These are phyloP conservation scores for Stentor coeruleus DNA, from an alignment of 73 alveolate species.

Conservation along the genomic window DNA sequence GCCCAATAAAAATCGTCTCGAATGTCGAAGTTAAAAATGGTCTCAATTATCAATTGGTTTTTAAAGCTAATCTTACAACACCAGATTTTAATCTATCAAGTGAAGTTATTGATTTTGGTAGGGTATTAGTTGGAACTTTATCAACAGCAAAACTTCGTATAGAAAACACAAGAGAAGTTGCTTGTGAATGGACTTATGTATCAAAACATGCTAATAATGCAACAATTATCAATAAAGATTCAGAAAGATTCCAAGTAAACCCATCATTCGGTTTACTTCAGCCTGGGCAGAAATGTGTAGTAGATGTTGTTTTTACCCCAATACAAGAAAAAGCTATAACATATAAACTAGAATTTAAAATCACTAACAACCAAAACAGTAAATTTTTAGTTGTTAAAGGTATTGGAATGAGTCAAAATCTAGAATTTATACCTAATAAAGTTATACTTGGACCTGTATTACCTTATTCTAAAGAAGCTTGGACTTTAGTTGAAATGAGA, in stretches of 20 bases:
- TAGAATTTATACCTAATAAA: slow-evolving; percentile 78
- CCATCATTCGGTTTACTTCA: slow-evolving; percentile 92
- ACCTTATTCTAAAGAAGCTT: slow-evolving; percentile 92
- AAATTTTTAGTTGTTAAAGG: slow-evolving; percentile 90
- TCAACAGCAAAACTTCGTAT: slow-evolving; percentile 89
- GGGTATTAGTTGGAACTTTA: slow-evolving; percentile 91
- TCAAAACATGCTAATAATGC: slow-evolving; percentile 73
- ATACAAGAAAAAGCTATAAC: slow-evolving; percentile 75
- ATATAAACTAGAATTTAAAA: slow-evolving; percentile 81
- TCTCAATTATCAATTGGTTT: slow-evolving; percentile 85
- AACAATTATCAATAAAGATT: slow-evolving; percentile 69
- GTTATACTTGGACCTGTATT: slow-evolving; percentile 96
- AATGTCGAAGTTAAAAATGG: slow-evolving; percentile 92
- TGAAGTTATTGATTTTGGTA: slow-evolving; percentile 91
- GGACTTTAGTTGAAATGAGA: slow-evolving; percentile 80
- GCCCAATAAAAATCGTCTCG: slow-evolving; percentile 77
- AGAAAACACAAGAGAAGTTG: slow-evolving; percentile 93
- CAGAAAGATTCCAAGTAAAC: slow-evolving; percentile 82
- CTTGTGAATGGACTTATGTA: slow-evolving; percentile 93
- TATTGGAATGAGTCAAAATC: slow-evolving; percentile 78
- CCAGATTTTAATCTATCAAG: slow-evolving; percentile 93
- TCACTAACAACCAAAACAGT: slow-evolving; percentile 88
- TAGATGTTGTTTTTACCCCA: slow-evolving; percentile 95
- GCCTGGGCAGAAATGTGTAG: slow-evolving; percentile 88
- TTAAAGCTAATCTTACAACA: slow-evolving; percentile 89